phyloP scores from a whole-genome alignment of 148 eudicot species.

The Rhododendron williamsianum region DNA sequence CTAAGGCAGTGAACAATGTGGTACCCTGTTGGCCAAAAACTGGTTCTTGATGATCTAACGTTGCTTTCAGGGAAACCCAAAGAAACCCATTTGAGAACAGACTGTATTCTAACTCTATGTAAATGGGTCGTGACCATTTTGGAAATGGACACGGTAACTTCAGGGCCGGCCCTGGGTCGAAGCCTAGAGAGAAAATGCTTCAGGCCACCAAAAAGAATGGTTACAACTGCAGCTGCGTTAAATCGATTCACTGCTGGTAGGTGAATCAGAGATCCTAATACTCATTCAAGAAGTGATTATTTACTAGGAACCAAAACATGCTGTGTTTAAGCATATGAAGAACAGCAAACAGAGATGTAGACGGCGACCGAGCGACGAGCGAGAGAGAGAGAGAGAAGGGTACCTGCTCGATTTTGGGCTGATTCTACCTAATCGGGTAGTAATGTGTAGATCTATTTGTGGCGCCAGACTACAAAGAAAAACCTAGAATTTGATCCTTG shows the following conservation, averaged over 20 bases:
- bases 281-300: background rate
- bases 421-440: background rate
- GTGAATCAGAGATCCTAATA: background rate
- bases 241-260: background rate
- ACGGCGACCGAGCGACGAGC: background rate
- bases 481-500: background rate
- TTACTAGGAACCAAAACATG: background rate
- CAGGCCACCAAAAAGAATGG: background rate
- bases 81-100: slow-evolving; percentile 35
- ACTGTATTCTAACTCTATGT: slow-evolving; percentile 22
- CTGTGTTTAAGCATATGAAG: background rate
- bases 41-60: slow-evolving; percentile 21
- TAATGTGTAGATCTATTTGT: background rate
- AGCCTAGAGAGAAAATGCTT: background rate
- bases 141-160: background rate
- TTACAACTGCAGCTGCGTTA: background rate
- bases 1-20: slow-evolving; percentile 33
- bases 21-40: slow-evolving; percentile 13
- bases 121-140: slow-evolving; percentile 33
- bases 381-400: background rate
- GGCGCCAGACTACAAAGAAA: background rate
- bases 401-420: background rate
- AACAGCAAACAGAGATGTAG: background rate
- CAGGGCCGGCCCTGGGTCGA: background rate
- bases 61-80: slow-evolving; percentile 13